phyloP scores from a whole-genome alignment of 192 early-diverging fungal species.

The Mortierella hygrophila region DNA sequence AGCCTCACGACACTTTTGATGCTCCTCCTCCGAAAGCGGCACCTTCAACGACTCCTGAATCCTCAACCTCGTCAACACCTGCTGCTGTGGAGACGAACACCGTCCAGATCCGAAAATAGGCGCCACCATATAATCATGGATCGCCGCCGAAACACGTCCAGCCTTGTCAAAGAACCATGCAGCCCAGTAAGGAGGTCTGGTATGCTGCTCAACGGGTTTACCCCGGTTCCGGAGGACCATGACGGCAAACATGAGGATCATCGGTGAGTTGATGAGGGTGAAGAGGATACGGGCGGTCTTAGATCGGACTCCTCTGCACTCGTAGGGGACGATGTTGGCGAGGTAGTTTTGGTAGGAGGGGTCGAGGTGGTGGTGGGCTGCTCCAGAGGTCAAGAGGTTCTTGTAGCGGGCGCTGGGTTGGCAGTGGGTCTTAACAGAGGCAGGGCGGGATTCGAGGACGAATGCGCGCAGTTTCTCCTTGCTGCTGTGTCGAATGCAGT shows the following conservation, averaged over 20 bases:
- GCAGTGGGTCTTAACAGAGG: conserved; percentile 26
- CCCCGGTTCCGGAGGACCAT: conserved; percentile 16
- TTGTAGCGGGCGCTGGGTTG: conserved; percentile 51
- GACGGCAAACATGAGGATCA: conserved; percentile 22
- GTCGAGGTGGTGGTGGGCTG: conserved; percentile 40
- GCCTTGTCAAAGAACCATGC: conserved; percentile 32
- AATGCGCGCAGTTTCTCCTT: conserved; percentile 30
- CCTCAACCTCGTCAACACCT: conserved; percentile 10
- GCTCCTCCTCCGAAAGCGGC: conserved; percentile 3
- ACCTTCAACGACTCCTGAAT: conserved; percentile 8
- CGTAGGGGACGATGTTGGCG: conserved; percentile 33
- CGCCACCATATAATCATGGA: conserved; percentile 18
- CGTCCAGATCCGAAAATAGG: conserved; percentile 44
- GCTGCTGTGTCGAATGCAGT: conserved; percentile 23
- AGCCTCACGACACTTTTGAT: conserved; percentile 10
- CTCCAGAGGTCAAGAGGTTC: conserved; percentile 37
- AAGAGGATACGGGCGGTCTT: conserved; percentile 29
- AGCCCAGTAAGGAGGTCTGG: conserved; percentile 31
- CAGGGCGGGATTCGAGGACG: conserved; percentile 36
- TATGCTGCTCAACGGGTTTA: conserved; percentile 6
- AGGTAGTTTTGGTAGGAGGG: conserved; percentile 46
- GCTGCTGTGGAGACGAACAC: conserved; percentile 14
- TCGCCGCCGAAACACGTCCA: conserved; percentile 1
- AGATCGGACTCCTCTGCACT: conserved; percentile 19
- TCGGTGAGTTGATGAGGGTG: not conserved